Evolutionary conservation across 225 moss, liverwort and hornwort genomes (phyloP).

Genomic region (Lunularia cruciata): DNA sequence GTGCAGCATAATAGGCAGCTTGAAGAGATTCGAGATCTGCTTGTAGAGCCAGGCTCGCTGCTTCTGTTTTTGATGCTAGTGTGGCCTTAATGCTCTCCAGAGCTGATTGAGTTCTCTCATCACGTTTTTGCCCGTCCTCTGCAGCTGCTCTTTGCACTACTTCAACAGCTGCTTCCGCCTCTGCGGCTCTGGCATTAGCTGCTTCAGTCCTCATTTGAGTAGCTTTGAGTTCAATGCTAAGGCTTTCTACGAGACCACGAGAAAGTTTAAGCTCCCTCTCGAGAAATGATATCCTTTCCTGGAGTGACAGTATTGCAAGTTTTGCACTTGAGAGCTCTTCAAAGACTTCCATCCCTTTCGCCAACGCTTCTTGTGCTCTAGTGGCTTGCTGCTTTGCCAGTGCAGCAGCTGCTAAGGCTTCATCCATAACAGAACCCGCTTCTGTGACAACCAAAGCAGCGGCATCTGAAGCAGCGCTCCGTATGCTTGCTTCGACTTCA

Average conservation of each 20-base stretch:
- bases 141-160: constrained; percentile 55
- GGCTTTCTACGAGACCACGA: constrained; percentile 45
- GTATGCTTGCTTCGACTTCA: constrained; percentile 54
- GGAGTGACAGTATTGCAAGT: constrained; percentile 46
- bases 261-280: constrained; percentile 46
- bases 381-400: constrained; percentile 58
- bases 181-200: constrained; percentile 47
- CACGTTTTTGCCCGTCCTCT: constrained; percentile 49
- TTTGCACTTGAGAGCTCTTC: constrained; percentile 60
- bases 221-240: constrained; percentile 53
- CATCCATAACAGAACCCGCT: constrained; percentile 53
- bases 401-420: constrained; percentile 53
- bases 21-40: constrained; percentile 61
- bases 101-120: constrained; percentile 44
- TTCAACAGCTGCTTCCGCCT: constrained; percentile 51
- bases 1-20: constrained; percentile 50
- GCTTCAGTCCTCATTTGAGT: constrained; percentile 43
- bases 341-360: constrained; percentile 47
- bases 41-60: constrained; percentile 44
- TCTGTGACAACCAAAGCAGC: constrained; percentile 53
- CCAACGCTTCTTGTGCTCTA: constrained; percentile 53
- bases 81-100: constrained; percentile 52
- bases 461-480: constrained; percentile 53
- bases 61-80: constrained; percentile 40
- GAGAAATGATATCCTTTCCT: constrained; percentile 50